Evolutionary conservation across 805 yeast species (phyloP).

Genomic region (Yarrowia sp.): DNA sequence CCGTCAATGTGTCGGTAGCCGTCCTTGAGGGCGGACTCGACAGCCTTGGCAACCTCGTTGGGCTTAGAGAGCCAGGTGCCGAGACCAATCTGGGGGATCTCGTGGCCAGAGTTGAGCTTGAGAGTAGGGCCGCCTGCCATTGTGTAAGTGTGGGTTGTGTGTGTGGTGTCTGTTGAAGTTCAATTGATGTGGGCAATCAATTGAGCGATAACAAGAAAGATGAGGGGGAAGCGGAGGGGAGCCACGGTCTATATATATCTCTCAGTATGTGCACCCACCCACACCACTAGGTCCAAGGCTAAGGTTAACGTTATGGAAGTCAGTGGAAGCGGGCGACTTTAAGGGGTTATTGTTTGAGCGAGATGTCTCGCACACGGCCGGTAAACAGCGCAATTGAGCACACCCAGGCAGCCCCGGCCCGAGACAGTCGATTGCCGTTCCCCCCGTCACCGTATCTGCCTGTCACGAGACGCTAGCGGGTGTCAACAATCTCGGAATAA

Average conservation of each 20-base stretch:
- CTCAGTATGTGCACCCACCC: background rate
- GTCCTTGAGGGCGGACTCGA: conserved; percentile 46
- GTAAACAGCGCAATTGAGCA: no score
- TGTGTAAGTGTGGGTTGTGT: background rate
- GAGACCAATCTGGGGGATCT: conserved; percentile 53
- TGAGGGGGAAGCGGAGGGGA: background rate
- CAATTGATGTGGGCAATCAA: background rate
- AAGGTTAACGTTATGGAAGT: conserved; percentile 24
- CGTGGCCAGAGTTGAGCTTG: conserved; percentile 45
- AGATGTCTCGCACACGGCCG: no score
- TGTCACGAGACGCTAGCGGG: no score
- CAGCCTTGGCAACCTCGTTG: conserved; percentile 38
- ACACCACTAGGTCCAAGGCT: background rate
- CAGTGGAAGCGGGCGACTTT: background rate
- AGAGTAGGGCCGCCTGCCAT: conserved; percentile 28
- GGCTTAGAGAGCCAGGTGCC: conserved; percentile 50
- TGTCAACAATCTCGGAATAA: background rate
- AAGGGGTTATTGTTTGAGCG: no score
- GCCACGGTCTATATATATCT: background rate
- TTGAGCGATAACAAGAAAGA: background rate
- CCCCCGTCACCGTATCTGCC: no score
- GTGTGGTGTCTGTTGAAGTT: background rate
- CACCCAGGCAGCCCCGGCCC: no score
- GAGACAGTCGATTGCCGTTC: no score
- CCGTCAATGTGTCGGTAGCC: conserved; percentile 67